phyloP scores from a whole-genome alignment of 257 asterid genomes.

The Solanum rostratum region DNA sequence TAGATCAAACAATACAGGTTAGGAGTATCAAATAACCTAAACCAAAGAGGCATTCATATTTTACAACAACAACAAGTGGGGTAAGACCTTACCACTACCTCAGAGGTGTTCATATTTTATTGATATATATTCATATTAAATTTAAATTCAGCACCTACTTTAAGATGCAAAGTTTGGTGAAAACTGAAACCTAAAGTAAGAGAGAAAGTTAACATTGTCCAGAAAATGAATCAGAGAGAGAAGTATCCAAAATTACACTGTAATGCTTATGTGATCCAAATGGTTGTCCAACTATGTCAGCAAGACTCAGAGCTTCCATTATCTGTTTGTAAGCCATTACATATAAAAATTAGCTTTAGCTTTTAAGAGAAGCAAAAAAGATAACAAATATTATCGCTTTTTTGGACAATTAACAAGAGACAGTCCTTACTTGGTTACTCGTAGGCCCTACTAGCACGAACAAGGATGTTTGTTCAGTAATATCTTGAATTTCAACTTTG shows the following conservation, averaged over 20 bases:
- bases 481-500: slow-evolving; percentile 86
- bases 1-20: background rate
- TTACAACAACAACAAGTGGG: no score
- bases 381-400: slow-evolving; percentile 1
- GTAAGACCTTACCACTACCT: no score
- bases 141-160: background rate
- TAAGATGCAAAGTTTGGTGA: background rate
- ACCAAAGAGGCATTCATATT: no score
- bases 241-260: slow-evolving; percentile 34
- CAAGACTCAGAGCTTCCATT: slow-evolving; percentile 63
- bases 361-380: slow-evolving; percentile 7
- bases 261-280: slow-evolving; percentile 88
- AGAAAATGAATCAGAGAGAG: background rate
- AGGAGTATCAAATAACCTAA: background rate
- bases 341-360: background rate
- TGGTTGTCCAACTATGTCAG: slow-evolving; percentile 70
- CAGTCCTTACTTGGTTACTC: slow-evolving; percentile 47
- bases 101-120: background rate
- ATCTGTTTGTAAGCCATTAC: slow-evolving; percentile 42
- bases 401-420: background rate
- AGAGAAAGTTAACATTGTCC: background rate
- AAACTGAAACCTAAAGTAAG: background rate
- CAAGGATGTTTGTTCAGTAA: slow-evolving; percentile 70
- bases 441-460: slow-evolving; percentile 70
- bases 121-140: background rate